Evolutionary conservation across 2,329 filamentous ascomycete genomes (phyloP).

Genomic region (Leptographium lundbergii): DNA sequence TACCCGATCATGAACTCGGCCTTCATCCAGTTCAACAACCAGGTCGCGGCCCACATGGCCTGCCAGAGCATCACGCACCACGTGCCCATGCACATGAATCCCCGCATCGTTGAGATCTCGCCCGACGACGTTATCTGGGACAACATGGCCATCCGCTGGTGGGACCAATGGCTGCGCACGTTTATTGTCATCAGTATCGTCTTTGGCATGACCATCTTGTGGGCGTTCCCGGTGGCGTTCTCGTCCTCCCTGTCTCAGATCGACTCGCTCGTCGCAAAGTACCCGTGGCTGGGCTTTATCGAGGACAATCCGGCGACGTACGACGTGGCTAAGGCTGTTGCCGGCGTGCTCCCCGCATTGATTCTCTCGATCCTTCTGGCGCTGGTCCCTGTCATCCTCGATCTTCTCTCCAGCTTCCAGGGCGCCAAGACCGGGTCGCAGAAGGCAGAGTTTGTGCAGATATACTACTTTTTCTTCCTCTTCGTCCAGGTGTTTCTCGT

Average conservation of each 20-base stretch:
- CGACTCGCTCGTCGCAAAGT: constrained; percentile 48
- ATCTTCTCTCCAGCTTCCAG: constrained; percentile 57
- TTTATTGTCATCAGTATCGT: constrained; percentile 53
- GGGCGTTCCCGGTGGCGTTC: constrained; percentile 83
- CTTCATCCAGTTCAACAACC: constrained; percentile 97
- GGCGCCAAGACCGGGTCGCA: constrained; percentile 75
- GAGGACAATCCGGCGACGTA: constrained; percentile 43
- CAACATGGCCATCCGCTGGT: constrained; percentile 94
- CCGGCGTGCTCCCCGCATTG: constrained; percentile 75
- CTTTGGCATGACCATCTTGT: constrained; percentile 67
- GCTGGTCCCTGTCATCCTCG: constrained; percentile 70
- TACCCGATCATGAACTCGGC: constrained; percentile 92
- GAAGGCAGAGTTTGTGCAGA: constrained; percentile 71
- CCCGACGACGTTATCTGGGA: constrained; percentile 92
- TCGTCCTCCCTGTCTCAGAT: constrained; percentile 75
- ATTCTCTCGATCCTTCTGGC: constrained; percentile 66
- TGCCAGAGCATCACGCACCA: constrained; percentile 88
- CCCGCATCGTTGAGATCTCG: constrained; percentile 83
- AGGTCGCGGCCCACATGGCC: constrained; percentile 95
- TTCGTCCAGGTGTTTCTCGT: constrained; percentile 94
- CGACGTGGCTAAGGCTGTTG: constrained; percentile 50
- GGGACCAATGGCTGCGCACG: constrained; percentile 70
- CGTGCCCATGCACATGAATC: constrained; percentile 84
- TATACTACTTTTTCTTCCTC: constrained; percentile 86
- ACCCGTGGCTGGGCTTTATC: constrained; percentile 61